Evolutionary conservation across 2,329 filamentous ascomycete species (phyloP).

Genomic region (Apiospora rasikravindrae): DNA sequence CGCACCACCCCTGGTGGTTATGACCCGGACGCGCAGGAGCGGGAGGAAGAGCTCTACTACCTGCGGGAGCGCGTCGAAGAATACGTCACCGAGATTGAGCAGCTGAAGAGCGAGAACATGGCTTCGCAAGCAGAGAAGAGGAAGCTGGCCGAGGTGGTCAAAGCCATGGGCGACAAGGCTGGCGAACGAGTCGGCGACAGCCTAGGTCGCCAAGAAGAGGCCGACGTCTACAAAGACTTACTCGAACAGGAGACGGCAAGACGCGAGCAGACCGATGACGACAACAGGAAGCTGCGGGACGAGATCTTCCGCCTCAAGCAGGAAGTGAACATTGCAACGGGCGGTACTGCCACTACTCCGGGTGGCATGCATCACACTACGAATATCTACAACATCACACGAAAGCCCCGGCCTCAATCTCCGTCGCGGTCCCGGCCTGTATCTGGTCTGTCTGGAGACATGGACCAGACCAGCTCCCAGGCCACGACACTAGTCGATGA

Average conservation of each 20-base stretch:
- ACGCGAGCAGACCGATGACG: conserved; percentile 88
- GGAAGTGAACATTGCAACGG: conserved; percentile 49
- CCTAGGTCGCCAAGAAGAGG: conserved; percentile 62
- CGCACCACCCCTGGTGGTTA: conserved; percentile 57
- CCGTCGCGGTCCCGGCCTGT: conserved; percentile 56
- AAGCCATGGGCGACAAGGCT: conserved; percentile 53
- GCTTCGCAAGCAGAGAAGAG: conserved; percentile 84
- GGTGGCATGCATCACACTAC: conserved; percentile 60
- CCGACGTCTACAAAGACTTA: conserved; percentile 94
- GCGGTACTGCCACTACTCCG: conserved; percentile 29
- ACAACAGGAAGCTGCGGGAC: conserved; percentile 82
- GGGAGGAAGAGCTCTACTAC: conserved; percentile 86
- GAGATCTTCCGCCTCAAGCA: conserved; percentile 78
- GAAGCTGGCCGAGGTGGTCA: conserved; percentile 81
- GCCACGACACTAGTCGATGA: conserved; percentile 79
- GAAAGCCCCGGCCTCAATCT: conserved; percentile 53
- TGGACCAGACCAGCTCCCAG: conserved; percentile 57
- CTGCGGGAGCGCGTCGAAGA: conserved; percentile 85
- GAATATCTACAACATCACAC: conserved; percentile 70
- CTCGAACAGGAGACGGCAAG: conserved; percentile 89
- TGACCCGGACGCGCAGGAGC: conserved; percentile 67
- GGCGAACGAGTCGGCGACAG: conserved; percentile 51
- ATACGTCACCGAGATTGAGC: conserved; percentile 83
- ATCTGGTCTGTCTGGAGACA: conserved; percentile 55
- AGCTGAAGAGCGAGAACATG: conserved; percentile 77